Base-by-base conservation (phyloP, 129 eudicot genomes). In the Calendula officinalis region DNA sequence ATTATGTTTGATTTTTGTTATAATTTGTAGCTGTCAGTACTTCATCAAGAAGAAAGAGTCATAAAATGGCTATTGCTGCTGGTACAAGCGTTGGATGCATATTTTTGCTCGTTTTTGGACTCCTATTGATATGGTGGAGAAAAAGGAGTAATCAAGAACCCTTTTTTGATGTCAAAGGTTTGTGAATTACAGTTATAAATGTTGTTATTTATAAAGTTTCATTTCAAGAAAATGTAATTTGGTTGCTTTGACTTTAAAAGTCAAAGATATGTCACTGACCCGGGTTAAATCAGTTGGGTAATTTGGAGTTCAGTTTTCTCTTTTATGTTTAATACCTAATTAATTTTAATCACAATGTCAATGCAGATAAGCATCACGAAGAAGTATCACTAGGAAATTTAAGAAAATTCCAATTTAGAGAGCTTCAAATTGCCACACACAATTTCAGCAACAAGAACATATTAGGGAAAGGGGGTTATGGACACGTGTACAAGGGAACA, bases 381-480 rank as follows among this genome's bases (percentile, higher is more conserved):
- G 90, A 89, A 73, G 82, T 85, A 70, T 85, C 82, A 3, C 86
- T 89, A 3, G 97, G 97, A 45, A 89, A 85, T 62, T 76, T 89
- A 36, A 83, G 85, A 74, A 76, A 77, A 63, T 89, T 89, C 46
- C 86, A 79, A 15, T 75, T 89, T 37, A 79, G 86, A 64, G 94
- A 89, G 56, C 97, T 89, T 66, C 95, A 89, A 62, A 61, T 83
- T 27, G 90, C 97, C 32, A 89, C 97, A 17, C 78, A 81, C 71
- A 89, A 89, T 36, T 89, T 89, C 77, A 89, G 94, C 80, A 85
- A 72, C 60, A 89, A 89, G 56, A 80, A 83, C 68, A 76, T 89
- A 60, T 55, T 89, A 34, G 97, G 97, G 15, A 89, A 89, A 76
- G 97, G 97, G 8, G 97, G 97, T 37, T 89, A 80, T 43, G 97